Evolutionary conservation across 805 yeast genomes (phyloP), one percentile per base, ranked within the genome.

Genomic region (Tetrapisispora phaffii): DNA sequence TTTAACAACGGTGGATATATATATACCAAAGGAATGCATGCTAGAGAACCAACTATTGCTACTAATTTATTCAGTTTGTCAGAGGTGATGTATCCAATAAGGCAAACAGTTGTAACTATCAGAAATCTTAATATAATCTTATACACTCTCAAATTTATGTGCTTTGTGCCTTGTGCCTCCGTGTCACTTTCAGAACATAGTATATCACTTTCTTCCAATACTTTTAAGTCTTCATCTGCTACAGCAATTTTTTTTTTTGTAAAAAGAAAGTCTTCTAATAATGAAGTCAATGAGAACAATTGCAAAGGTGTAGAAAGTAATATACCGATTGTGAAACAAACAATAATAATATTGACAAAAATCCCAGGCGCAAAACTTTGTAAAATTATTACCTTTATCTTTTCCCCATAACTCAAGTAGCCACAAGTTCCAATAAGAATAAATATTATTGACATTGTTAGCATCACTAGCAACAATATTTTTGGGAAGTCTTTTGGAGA

Each of bases 1-100:
- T 85, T 90, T 44, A 85, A 66, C 71, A 85, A 70, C 17, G 93
- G 90, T 7, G 94, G 93, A 56, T 84, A 83, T 77, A 85, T 80
- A 65, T 85, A 85, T 7, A 85, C 90, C 66, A 85, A 71, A 2
- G 94, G 94, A 47, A 85, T 82, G 56, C 94, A 85, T 1, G 90
- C 89, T 65, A 85, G 80, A 42, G 88, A 82, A 3, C 94, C 94
- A 40, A 85, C 82, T 57, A 85, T 80, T 2, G 89, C 80, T 8
- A 85, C 90, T 63, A 85, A 81, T 50, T 69, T 72, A 59, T 85
- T 90, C 48, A 85, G 65, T 54, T 82, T 77, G 46, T 74, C 69
- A 0, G 88, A 82, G 0, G 90, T 90, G 48, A 71, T 70, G 48
- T 77, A 75, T 0, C 90, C 86, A 49, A 81, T 68, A 12, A 69